Conservation (phyloP, 2,329 filamentous ascomycete species). For the Onygenales sp. region DNA sequence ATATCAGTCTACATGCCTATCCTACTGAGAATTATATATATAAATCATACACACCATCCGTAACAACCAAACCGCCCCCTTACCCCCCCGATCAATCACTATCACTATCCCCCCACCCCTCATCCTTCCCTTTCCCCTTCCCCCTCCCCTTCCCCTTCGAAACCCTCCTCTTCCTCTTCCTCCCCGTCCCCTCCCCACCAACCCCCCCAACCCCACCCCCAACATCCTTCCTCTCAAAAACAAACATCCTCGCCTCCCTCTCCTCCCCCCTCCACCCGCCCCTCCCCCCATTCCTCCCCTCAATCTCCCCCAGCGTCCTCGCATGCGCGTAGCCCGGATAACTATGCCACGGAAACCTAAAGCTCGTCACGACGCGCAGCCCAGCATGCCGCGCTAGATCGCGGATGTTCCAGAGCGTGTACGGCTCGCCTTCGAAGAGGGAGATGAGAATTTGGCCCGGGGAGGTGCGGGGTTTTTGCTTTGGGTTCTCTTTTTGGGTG, state of each 20-base stretch:
- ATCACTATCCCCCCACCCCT: conserved; percentile 24
- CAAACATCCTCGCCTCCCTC: conserved; percentile 37
- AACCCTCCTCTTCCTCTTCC: conserved; percentile 21
- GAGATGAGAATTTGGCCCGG: conserved; percentile 64
- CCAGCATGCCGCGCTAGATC: conserved; percentile 68
- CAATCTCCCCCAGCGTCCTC: conserved; percentile 36
- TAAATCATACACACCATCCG: no score
- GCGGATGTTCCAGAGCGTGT: conserved; percentile 88
- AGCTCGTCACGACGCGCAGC: conserved; percentile 37
- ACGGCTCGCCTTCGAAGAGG: conserved; percentile 87
- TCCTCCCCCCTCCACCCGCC: conserved; percentile 41
- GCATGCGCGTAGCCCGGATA: conserved; percentile 41
- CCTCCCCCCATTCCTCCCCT: conserved; percentile 27
- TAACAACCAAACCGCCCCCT: background rate
- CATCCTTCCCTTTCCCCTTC: conserved; percentile 26
- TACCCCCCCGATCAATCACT: conserved; percentile 15
- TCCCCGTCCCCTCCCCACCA: conserved; percentile 4
- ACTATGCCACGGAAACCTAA: conserved; percentile 38
- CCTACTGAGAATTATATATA: no score
- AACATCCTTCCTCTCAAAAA: conserved; percentile 34
- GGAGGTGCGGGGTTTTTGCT: conserved; percentile 14
- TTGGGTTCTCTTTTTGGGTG: conserved; percentile 7
- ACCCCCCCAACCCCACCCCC: conserved; percentile 18
- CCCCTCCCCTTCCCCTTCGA: conserved; percentile 26
- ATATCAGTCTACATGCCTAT: no score